Conservation (phyloP, 2,329 filamentous ascomycete genomes). For the Chaetoscypha palmicola region DNA sequence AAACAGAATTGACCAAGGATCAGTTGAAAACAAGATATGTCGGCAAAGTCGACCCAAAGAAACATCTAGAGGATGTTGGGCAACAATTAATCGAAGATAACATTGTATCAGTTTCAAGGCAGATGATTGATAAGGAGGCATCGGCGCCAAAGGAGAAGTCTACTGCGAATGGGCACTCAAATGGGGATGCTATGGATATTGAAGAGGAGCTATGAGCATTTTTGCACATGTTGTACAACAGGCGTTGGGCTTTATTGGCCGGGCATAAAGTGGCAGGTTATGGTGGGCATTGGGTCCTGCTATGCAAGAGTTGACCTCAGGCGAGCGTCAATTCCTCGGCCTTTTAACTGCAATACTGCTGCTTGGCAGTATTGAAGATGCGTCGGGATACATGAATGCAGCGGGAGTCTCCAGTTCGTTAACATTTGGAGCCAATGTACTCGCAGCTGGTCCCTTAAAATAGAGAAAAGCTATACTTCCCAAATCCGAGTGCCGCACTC, state of each 20-base stretch:
- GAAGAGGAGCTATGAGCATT: slow-evolving; percentile 31
- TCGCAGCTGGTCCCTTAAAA: too few relatives aligned
- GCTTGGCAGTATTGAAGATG: too few relatives aligned
- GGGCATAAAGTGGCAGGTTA: slow-evolving; percentile 3
- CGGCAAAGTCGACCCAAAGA: slow-evolving; percentile 98
- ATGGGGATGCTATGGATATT: slow-evolving; percentile 28
- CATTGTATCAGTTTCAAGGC: slow-evolving; percentile 93
- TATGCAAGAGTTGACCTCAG: too few relatives aligned
- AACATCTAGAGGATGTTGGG: slow-evolving; percentile 94
- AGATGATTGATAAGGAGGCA: slow-evolving; percentile 99
- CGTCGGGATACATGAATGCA: too few relatives aligned
- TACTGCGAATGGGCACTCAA: slow-evolving; percentile 38
- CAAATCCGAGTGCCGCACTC: too few relatives aligned
- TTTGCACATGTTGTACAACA: slow-evolving; percentile 40
- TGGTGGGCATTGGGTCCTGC: too few relatives aligned
- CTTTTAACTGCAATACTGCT: too few relatives aligned
- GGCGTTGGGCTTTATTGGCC: slow-evolving; percentile 27
- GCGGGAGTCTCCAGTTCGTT: too few relatives aligned
- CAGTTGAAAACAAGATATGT: slow-evolving; percentile 98
- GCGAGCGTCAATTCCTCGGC: too few relatives aligned
- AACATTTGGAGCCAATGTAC: too few relatives aligned
- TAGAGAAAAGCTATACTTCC: too few relatives aligned
- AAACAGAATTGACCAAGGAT: slow-evolving; percentile 93
- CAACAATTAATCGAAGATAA: slow-evolving; percentile 98
- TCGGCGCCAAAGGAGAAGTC: slow-evolving; percentile 71